Percentiles rank a stretch among this genome's conserved stretches.
phyloP scores from a whole-genome alignment of 83 land plant species.

The Picea abies region DNA sequence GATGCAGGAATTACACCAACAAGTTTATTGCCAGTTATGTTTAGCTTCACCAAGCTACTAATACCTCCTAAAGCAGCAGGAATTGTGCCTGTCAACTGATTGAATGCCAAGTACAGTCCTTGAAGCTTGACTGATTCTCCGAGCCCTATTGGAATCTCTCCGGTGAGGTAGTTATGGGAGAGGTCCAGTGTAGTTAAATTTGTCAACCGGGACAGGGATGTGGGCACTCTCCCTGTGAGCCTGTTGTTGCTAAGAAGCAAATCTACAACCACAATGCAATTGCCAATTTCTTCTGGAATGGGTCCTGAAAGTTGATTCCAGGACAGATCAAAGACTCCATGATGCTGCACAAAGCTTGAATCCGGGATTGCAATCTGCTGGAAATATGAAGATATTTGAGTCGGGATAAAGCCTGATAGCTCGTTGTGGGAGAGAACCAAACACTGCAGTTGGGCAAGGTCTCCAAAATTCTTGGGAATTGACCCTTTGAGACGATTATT shows the following conservation, averaged over 20 bases:
- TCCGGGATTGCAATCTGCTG: conserved; percentile 42
- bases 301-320: conserved; percentile 45
- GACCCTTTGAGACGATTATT: conserved; percentile 53
- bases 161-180: conserved; percentile 36
- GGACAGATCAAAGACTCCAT: conserved; percentile 57
- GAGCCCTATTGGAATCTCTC: conserved; percentile 24
- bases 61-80: conserved; percentile 46
- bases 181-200: conserved; percentile 39
- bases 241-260: conserved; percentile 53
- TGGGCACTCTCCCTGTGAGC: conserved; percentile 46
- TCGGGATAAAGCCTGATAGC: conserved; percentile 61
- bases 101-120: conserved; percentile 47
- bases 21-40: conserved; percentile 61
- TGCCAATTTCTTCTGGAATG: conserved; percentile 54
- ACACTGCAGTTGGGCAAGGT: conserved; percentile 43
- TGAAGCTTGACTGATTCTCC: conserved; percentile 23
- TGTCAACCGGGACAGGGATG: conserved; percentile 29
- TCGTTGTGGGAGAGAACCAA: conserved; percentile 62
- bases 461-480: conserved; percentile 47
- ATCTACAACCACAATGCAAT: conserved; percentile 49
- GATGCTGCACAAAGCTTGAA: conserved; percentile 48
- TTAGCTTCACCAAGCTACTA: conserved; percentile 44
- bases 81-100: conserved; percentile 38
- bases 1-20: conserved; percentile 56
- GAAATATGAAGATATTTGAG: conserved; percentile 35